Percentiles rank a stretch among this genome's conserved stretches.
phyloP scores from a whole-genome alignment of 306 rosid genomes.

The Inga oerstediana region DNA sequence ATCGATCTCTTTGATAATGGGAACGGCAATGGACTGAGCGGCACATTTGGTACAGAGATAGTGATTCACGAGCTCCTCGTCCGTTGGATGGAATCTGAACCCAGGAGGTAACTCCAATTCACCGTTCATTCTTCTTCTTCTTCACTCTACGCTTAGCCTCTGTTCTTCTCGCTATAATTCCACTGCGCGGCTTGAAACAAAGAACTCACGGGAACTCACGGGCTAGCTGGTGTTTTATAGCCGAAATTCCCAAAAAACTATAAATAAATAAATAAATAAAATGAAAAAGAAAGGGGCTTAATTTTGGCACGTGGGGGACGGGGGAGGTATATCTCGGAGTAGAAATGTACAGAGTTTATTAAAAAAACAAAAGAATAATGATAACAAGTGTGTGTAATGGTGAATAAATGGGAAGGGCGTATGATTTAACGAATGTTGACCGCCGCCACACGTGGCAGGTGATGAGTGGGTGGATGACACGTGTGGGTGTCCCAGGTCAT shows the following conservation, averaged over 20 bases:
- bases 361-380: no score
- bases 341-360: no score
- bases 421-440: constrained; percentile 5
- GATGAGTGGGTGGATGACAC: background rate
- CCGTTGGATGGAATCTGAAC: constrained; percentile 95
- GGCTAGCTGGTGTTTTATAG: constrained; percentile 33
- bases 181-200: constrained; percentile 11
- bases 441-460: constrained; percentile 46
- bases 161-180: background rate
- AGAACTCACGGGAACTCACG: background rate
- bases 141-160: background rate
- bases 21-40: constrained; percentile 59
- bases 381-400: no score
- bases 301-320: constrained; percentile 48
- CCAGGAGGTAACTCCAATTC: constrained; percentile 77
- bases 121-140: constrained; percentile 43
- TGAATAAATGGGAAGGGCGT: no score
- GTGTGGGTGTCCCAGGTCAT: constrained; percentile 28
- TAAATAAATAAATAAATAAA: background rate
- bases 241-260: background rate
- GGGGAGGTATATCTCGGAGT: constrained; percentile 3
- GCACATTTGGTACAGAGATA: constrained; percentile 77
- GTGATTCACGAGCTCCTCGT: constrained; percentile 83
- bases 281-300: background rate
- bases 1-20: constrained; percentile 82